These are phyloP conservation scores for Diaporthe longicolla DNA, from an alignment of 2,329 filamentous ascomycete genomes.

Conservation along the genomic window DNA sequence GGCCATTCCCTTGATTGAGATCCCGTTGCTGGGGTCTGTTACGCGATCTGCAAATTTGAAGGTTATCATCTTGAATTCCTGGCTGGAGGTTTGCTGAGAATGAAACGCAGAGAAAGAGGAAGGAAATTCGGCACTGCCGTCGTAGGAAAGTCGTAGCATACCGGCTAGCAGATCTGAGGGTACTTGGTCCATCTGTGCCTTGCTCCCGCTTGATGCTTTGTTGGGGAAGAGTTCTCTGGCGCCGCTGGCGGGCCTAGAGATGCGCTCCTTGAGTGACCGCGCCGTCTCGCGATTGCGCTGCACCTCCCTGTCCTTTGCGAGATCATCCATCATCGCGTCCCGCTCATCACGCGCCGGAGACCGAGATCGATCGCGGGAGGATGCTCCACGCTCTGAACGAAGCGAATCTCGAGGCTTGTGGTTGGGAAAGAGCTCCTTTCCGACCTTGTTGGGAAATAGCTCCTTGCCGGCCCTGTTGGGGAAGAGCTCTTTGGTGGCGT, in stretches of 20 bases:
- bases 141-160: conserved; percentile 47
- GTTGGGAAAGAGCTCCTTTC: no score
- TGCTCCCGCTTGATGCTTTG: conserved; percentile 51
- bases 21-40: conserved; percentile 33
- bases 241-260: conserved; percentile 53
- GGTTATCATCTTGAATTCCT: conserved; percentile 34
- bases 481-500: conserved; percentile 76
- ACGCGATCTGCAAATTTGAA: conserved; percentile 34
- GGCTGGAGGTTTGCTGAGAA: background rate
- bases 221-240: conserved; percentile 73
- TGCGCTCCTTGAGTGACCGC: conserved; percentile 61
- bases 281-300: conserved; percentile 59
- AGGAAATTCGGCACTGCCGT: conserved; percentile 38
- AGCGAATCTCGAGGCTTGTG: conserved; percentile 43
- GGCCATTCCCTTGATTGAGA: conserved; percentile 70
- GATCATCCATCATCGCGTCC: conserved; percentile 52
- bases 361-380: conserved; percentile 64
- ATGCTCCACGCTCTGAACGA: conserved; percentile 47
- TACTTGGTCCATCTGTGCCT: conserved; percentile 54
- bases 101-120: background rate
- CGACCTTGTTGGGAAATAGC: conserved; percentile 37
- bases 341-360: conserved; percentile 63
- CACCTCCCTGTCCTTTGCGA: conserved; percentile 49
- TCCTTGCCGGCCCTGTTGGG: conserved; percentile 52
- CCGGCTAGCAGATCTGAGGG: conserved; percentile 53